Conservation (phyloP, 164 flowering plant species). For the Berberis thunbergii region DNA sequence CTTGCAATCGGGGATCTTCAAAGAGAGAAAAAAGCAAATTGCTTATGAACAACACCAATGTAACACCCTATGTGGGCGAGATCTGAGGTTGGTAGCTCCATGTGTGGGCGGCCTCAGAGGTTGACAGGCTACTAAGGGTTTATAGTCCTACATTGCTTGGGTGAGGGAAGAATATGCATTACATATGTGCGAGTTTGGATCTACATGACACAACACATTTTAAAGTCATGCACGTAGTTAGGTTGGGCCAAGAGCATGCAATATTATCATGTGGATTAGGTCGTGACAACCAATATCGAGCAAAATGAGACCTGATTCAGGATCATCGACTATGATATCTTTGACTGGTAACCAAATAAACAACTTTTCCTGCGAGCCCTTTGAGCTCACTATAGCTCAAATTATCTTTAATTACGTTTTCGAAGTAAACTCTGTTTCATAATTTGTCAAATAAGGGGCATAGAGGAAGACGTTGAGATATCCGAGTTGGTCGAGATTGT, state of each 20-base stretch:
- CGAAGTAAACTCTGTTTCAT: slow-evolving; percentile 59
- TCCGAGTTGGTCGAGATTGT: slow-evolving; percentile 38
- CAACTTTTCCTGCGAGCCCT: slow-evolving; percentile 73
- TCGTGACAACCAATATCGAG: slow-evolving; percentile 35
- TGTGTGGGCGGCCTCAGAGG: too few species aligned
- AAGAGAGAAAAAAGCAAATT: slow-evolving; percentile 72
- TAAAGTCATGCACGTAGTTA: too few species aligned
- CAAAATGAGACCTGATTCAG: slow-evolving; percentile 61
- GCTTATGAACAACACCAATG: slow-evolving; percentile 62
- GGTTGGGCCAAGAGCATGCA: too few species aligned
- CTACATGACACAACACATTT: too few species aligned
- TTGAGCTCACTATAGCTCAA: slow-evolving; percentile 61
- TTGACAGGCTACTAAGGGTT: too few species aligned
- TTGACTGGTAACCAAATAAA: slow-evolving; percentile 83
- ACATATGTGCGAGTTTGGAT: too few species aligned
- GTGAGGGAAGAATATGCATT: too few species aligned
- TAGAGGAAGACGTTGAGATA: slow-evolving; percentile 50
- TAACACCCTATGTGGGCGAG: too few species aligned
- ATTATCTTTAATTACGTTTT: slow-evolving; percentile 58
- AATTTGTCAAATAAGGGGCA: slow-evolving; percentile 61
- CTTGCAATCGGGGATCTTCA: slow-evolving; percentile 64
- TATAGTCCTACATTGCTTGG: too few species aligned
- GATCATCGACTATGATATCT: slow-evolving; percentile 65
- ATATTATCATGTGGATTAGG: too few species aligned
- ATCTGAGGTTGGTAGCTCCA: too few species aligned